Evolutionary conservation across 495 filamentous ascomycete species (phyloP), one percentile per base, ranked within the genome.

Genomic region (Aspergillus kassunensis): DNA sequence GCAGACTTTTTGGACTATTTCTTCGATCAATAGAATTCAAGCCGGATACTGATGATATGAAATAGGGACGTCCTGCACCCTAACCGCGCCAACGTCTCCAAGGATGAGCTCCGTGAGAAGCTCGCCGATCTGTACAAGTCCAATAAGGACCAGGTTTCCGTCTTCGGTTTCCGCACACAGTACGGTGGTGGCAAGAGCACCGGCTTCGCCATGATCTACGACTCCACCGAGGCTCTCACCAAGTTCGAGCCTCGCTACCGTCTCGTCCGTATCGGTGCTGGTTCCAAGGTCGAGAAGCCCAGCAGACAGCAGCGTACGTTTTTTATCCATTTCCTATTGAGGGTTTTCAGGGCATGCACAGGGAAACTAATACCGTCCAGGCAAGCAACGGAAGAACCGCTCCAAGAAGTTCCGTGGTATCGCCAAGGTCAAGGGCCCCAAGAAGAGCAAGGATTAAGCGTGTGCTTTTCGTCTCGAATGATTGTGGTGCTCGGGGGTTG

Each of bases 341-440:
- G 7, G 7, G 30, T 4, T 33, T n/a, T 33, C 2, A 6, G 3
- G 2, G 10, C 10, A 33, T 33, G 27, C 6, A 34, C 10, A 43
- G 48, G 0, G 24, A n/a, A 51, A 29, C 48, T 46, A 52, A 55
- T 44, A 54, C 41, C 51, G 25, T 50, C 56, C 76, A 99, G 95
- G 95, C 84, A 99, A 99, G 83, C 92, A 97, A 84, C 88, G 95
- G 81, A 99, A 97, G 88, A 99, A 99, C 90, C 83, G 91, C 71
- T 84, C 87, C 76, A 97, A 97, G 90, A 90, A 92, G 73, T 87
- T 95, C 72, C 90, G 95, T 58, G 95, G 95, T 71, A 91, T 87
- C 62, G 95, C 91, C 65, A 88, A 88, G 77, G 74, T 72, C 66
- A 97, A 96, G 88, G 88, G 88, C 68, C 85, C 83, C 64, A 86